These are phyloP conservation scores for Herpetomonas tarakana DNA, from an alignment of 208 protist genomes.

Conservation along the genomic window DNA sequence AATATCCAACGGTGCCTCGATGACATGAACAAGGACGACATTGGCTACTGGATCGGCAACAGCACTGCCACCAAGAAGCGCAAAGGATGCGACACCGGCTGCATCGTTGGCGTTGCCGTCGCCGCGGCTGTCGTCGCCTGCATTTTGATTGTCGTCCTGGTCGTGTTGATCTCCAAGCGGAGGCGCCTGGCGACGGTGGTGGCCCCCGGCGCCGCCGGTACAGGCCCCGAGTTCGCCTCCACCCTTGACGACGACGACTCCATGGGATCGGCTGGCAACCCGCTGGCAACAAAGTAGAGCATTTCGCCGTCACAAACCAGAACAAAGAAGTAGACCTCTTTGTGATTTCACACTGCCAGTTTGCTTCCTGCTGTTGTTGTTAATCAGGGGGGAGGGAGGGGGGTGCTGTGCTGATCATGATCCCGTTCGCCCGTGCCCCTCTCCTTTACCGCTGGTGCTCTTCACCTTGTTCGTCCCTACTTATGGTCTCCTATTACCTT, in stretches of 20 bases:
- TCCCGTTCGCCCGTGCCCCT: no score
- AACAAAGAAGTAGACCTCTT: no score
- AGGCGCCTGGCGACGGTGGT: conserved; percentile 64
- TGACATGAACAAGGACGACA: conserved; percentile 29
- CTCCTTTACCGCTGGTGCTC: no score
- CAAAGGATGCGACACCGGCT: conserved; percentile 47
- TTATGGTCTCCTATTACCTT: no score
- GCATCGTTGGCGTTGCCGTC: conserved; percentile 71
- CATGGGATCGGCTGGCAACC: conserved; percentile 14
- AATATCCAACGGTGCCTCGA: conserved; percentile 38
- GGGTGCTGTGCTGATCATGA: no score
- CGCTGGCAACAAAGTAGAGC: conserved; percentile 12
- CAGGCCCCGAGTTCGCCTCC: conserved; percentile 41
- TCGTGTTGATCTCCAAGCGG: conserved; percentile 75
- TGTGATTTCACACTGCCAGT: no score
- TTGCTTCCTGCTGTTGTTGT: no score
- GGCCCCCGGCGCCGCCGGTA: conserved; percentile 23
- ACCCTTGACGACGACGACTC: conserved; percentile 30
- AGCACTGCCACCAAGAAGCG: neutral
- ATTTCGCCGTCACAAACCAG: conserved; percentile 2
- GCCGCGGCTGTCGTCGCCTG: conserved; percentile 49
- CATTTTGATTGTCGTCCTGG: conserved; percentile 43
- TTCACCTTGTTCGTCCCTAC: no score
- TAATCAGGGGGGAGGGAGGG: no score
- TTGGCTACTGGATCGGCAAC: conserved; percentile 23